Percentiles rank a stretch among this genome's conserved stretches.
Conservation (phyloP, 2,329 filamentous ascomycete species). For the Botrytis medusae region DNA sequence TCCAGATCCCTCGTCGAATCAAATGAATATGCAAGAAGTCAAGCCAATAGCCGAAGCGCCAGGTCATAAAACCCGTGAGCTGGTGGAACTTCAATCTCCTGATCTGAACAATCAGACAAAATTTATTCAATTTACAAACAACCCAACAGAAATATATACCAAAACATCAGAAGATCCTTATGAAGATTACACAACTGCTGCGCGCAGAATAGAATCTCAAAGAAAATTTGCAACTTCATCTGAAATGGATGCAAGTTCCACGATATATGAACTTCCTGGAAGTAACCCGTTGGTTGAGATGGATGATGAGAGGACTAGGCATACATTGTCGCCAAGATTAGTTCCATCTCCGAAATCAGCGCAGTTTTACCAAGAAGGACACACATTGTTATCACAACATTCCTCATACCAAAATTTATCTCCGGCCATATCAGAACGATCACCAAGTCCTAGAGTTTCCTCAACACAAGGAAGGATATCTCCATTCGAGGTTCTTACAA, state of each 20-base stretch:
- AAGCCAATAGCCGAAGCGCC: conserved; percentile 10
- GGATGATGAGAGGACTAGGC: conserved; percentile 8
- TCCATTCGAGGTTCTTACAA: not conserved
- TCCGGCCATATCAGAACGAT: not conserved
- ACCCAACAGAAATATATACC: conserved; percentile 11
- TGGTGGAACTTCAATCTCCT: conserved; percentile 7
- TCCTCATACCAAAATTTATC: not conserved
- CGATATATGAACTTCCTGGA: conserved; percentile 12
- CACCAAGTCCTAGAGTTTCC: not conserved
- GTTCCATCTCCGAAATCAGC: not conserved
- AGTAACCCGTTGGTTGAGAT: not conserved
- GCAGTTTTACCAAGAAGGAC: not conserved
- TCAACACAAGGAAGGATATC: not conserved
- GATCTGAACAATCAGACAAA: not conserved
- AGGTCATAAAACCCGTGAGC: not conserved
- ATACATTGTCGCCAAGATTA: not conserved
- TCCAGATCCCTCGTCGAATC: not conserved
- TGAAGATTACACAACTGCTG: not conserved
- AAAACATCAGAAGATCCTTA: not conserved
- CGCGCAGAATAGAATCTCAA: not conserved
- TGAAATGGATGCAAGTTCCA: not conserved
- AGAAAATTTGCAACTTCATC: not conserved
- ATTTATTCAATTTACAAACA: not conserved
- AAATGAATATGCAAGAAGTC: not conserved
- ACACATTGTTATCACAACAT: not conserved